A percentile compares a stretch with the other conserved stretches of the same genome.
Conservation (phyloP, 2,329 filamentous ascomycete species). For the Colletotrichum chrysophilum region DNA sequence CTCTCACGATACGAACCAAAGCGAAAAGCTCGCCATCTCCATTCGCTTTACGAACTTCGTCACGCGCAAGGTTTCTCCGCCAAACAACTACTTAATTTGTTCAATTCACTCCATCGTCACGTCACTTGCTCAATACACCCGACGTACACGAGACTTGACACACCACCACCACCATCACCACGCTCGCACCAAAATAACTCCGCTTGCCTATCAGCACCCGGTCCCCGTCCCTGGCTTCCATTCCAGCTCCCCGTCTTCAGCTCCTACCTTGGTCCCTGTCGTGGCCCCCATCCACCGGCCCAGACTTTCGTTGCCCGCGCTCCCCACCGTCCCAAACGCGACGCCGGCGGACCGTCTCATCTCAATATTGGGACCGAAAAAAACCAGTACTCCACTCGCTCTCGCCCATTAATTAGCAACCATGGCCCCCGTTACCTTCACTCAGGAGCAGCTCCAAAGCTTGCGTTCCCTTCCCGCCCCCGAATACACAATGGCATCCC, state of each 20-base stretch:
- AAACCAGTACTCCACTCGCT: conserved; percentile 9
- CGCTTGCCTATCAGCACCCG: background rate
- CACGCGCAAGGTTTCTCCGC: background rate
- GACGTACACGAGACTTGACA: background rate
- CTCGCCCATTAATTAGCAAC: background rate
- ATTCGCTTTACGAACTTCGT: background rate
- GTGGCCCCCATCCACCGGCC: background rate
- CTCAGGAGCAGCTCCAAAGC: conserved; percentile 25
- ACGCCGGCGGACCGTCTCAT: conserved; percentile 2
- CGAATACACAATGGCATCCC: conserved; percentile 10
- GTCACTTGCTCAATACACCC: background rate
- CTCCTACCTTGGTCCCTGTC: background rate
- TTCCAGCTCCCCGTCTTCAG: background rate
- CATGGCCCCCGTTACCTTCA: conserved; percentile 12
- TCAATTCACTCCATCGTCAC: background rate
- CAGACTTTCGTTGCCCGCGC: background rate
- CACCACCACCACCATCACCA: background rate
- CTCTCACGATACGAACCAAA: background rate
- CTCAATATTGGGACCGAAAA: conserved; percentile 9
- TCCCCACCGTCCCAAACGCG: conserved; percentile 10
- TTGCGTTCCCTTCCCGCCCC: conserved; percentile 26
- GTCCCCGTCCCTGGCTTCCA: background rate
- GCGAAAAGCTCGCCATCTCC: background rate
- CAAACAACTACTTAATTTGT: background rate
- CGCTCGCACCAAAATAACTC: background rate